A percentile compares a stretch with the other conserved stretches of the same genome.
Conservation (phyloP, 1,139 yeast species). For the Yamadazyma taylorii region DNA sequence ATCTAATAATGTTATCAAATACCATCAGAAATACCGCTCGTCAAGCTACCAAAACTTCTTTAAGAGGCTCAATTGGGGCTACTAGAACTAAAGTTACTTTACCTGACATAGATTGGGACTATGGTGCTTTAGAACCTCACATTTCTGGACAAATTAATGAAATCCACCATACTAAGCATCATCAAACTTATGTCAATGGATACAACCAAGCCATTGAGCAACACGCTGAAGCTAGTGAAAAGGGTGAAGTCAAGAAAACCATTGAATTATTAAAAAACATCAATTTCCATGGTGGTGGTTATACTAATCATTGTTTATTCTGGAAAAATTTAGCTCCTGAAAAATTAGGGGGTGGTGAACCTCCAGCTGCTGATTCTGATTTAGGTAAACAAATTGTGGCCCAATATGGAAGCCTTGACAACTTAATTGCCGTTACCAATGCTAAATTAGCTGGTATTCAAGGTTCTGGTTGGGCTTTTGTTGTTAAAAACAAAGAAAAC, state of each 20-base stretch:
- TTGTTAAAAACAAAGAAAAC: slow-evolving; percentile 42
- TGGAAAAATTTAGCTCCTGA: slow-evolving; percentile 48
- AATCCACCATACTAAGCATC: slow-evolving; percentile 44
- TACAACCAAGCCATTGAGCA: slow-evolving; percentile 42
- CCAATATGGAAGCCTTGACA: slow-evolving; percentile 44
- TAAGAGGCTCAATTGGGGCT: slow-evolving; percentile 11
- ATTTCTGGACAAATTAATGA: slow-evolving; percentile 44
- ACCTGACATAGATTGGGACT: slow-evolving; percentile 45
- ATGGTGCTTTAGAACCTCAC: slow-evolving; percentile 42
- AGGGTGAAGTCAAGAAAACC: slow-evolving; percentile 39
- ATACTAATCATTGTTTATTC: slow-evolving; percentile 44
- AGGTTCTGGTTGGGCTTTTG: slow-evolving; percentile 53
- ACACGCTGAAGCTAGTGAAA: slow-evolving; percentile 32
- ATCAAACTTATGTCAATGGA: slow-evolving; percentile 43
- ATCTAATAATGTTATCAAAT: slow-evolving; percentile 7
- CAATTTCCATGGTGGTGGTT: slow-evolving; percentile 48
- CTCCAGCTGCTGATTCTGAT: slow-evolving; percentile 32
- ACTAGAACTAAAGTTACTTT: slow-evolving; percentile 26
- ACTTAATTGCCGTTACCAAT: slow-evolving; percentile 39
- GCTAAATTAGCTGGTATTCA: slow-evolving; percentile 45
- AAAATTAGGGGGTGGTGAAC: slow-evolving; percentile 40
- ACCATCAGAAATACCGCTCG: slow-evolving; percentile 4
- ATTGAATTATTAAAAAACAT: slow-evolving; percentile 39
- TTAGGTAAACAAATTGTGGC: slow-evolving; percentile 34
- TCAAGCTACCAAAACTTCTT: slow-evolving; percentile 6